phyloP scores from a whole-genome alignment of 805 yeast species.

The Cyberlindnera misumaiensis region DNA sequence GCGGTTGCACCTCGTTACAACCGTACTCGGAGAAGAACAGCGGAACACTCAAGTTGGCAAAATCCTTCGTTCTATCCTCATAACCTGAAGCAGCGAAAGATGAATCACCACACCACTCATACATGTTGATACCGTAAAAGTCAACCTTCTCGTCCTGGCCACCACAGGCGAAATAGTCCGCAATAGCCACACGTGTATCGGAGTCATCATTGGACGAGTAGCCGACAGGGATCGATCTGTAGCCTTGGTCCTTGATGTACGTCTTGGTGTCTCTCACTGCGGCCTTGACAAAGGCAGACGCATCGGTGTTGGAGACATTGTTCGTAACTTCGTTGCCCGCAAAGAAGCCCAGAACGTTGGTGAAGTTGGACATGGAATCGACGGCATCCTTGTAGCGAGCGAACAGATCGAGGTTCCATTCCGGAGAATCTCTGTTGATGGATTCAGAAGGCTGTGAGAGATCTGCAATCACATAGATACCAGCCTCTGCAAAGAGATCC shows the following conservation, averaged over 20 bases:
- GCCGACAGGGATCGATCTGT: conserved; percentile 78
- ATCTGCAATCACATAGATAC: conserved; percentile 81
- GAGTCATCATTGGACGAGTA: conserved; percentile 82
- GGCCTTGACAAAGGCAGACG: conserved; percentile 85
- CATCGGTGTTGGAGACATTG: conserved; percentile 61
- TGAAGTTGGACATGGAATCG: conserved; percentile 62
- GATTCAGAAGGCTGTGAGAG: conserved; percentile 69
- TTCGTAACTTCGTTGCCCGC: conserved; percentile 91
- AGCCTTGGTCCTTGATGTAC: conserved; percentile 57
- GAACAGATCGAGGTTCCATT: conserved; percentile 61
- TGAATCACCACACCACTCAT: conserved; percentile 86
- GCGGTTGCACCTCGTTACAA: conserved; percentile 67
- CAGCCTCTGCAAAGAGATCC: conserved; percentile 63
- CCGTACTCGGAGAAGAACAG: conserved; percentile 87
- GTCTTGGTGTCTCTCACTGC: conserved; percentile 76
- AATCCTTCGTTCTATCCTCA: conserved; percentile 63
- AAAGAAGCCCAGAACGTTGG: conserved; percentile 79
- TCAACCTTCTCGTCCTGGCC: conserved; percentile 50
- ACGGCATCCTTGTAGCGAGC: conserved; percentile 70
- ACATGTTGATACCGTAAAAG: conserved; percentile 81
- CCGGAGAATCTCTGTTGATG: conserved; percentile 63
- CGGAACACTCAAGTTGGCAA: conserved; percentile 67
- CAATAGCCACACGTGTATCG: conserved; percentile 62
- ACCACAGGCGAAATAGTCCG: conserved; percentile 80
- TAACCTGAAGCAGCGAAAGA: conserved; percentile 60